Percentiles rank a stretch among this genome's conserved stretches.
Conservation (phyloP, 176 grass and related monocot genomes). For the Cenchrus americanus region DNA sequence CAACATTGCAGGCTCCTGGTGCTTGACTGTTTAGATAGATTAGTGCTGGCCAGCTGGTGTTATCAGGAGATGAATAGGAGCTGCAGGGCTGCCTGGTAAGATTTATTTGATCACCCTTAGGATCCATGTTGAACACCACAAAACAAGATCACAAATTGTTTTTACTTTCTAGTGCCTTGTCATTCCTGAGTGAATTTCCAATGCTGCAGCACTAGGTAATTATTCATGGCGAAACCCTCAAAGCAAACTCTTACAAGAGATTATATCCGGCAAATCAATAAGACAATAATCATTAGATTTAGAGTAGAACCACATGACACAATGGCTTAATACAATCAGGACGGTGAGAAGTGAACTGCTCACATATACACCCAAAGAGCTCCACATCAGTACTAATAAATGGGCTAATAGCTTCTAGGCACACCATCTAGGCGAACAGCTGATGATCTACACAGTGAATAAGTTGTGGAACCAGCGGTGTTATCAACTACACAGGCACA, state of each 20-base stretch:
- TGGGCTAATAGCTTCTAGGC: conserved; percentile 39
- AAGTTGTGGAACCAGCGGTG: neutral
- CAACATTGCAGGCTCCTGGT: too few relatives aligned
- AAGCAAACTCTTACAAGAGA: neutral
- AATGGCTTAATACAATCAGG: conserved; percentile 37
- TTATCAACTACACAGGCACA: conserved; percentile 27
- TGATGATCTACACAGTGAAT: conserved; percentile 23
- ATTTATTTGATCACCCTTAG: neutral
- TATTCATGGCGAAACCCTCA: neutral
- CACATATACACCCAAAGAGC: conserved; percentile 54
- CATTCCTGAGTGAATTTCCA: neutral
- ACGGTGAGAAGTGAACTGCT: conserved; percentile 44
- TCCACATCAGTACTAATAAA: conserved; percentile 43
- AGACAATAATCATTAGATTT: neutral
- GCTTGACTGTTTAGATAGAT: neutral
- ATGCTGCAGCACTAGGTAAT: neutral
- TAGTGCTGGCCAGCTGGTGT: neutral
- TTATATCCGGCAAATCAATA: neutral
- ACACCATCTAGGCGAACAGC: conserved; percentile 41
- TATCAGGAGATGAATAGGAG: neutral
- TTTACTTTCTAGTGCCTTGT: neutral
- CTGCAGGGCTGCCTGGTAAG: neutral
- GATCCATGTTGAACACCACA: neutral
- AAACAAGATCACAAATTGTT: neutral
- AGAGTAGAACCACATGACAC: conserved; percentile 11